Evolutionary conservation across 805 yeast species (phyloP).

Genomic region (Candida loeiensis): DNA sequence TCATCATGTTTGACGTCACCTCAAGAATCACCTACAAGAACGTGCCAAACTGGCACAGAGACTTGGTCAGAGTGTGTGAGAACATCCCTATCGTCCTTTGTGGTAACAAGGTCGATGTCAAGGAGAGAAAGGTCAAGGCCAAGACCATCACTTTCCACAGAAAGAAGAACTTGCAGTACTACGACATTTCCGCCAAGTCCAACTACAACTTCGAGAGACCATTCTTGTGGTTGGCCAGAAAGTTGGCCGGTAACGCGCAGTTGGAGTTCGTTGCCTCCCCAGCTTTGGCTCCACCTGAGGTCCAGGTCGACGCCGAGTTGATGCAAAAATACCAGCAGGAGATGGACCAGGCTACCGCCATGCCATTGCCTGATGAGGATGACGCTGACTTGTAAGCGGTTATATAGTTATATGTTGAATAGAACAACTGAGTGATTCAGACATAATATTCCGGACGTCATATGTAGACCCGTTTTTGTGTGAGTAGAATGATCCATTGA

Average conservation of each 20-base stretch:
- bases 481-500: background rate
- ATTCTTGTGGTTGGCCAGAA: conserved; percentile 99
- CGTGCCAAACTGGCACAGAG: conserved; percentile 99
- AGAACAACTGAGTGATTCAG: too few species aligned
- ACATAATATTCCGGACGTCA: too few species aligned
- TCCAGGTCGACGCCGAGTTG: conserved; percentile 90
- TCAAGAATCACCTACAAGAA: conserved; percentile 99
- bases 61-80: conserved; percentile 98
- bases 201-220: conserved; percentile 99
- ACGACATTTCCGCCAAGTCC: conserved; percentile 99
- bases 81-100: conserved; percentile 98
- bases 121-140: conserved; percentile 99
- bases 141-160: conserved; percentile 99
- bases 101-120: conserved; percentile 99
- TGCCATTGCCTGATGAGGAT: conserved; percentile 99
- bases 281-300: conserved; percentile 99
- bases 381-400: conserved; percentile 89
- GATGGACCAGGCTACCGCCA: conserved; percentile 98
- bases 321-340: conserved; percentile 99
- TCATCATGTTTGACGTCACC: conserved; percentile 99
- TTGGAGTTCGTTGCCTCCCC: conserved; percentile 99
- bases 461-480: too few species aligned
- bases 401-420: conserved; percentile 6
- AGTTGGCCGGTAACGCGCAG: conserved; percentile 96
- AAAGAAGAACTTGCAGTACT: conserved; percentile 99